Evolutionary conservation across 352 stramenopile genomes (phyloP).

Genomic region (Achlya hypogyna): DNA sequence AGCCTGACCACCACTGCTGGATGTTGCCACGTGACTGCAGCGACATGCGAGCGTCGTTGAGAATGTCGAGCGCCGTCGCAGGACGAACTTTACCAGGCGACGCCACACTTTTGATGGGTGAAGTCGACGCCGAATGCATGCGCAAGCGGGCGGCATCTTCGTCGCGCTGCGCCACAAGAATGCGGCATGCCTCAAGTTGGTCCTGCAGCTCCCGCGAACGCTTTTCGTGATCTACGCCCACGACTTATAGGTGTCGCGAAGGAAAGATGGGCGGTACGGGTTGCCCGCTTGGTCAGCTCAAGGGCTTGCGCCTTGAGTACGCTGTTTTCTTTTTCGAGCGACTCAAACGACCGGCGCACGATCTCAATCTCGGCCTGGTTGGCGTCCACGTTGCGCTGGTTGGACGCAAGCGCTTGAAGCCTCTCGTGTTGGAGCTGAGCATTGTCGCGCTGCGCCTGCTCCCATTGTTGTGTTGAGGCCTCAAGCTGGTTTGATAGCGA

Average conservation of each 20-base stretch:
- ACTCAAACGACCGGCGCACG: slow-evolving; percentile 32
- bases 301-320: slow-evolving; percentile 20
- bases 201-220: neutral
- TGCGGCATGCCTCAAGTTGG: slow-evolving; percentile 1
- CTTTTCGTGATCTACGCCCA: neutral
- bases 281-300: neutral
- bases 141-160: neutral
- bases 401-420: neutral
- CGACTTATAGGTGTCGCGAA: neutral
- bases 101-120: neutral
- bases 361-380: slow-evolving; percentile 44
- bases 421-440: neutral
- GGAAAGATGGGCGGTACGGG: too few species aligned
- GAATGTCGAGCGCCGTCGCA: slow-evolving; percentile 25
- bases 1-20: slow-evolving; percentile 50
- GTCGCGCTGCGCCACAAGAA: neutral
- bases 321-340: slow-evolving; percentile 24
- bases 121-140: neutral
- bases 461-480: slow-evolving; percentile 17
- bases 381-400: slow-evolving; percentile 7
- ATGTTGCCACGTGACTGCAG: slow-evolving; percentile 32
- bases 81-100: slow-evolving; percentile 21
- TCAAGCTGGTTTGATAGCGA: neutral
- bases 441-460: slow-evolving; percentile 21
- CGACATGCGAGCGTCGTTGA: slow-evolving; percentile 21